Base-by-base conservation (phyloP, 139 green algal species). In the Choricystis sp. region DNA sequence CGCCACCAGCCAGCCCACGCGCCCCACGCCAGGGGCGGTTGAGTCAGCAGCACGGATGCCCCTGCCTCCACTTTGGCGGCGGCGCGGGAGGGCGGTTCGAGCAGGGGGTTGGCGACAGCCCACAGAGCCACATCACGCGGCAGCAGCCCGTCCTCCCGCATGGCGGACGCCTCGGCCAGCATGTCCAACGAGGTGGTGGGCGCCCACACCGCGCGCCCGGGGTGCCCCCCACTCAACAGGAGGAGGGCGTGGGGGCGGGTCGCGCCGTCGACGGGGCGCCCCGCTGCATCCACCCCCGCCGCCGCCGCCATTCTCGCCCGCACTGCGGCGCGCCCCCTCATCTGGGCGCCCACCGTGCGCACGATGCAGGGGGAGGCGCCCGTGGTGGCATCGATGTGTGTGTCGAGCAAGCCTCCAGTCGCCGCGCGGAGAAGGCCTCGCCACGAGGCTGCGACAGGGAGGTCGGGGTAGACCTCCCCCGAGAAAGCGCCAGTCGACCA, bases 41-140 rank as follows among this genome's bases (percentile, higher is more conserved):
- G 85, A 0, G 85, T 92, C 20, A 92, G 57, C 1, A 92, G 60
- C 23, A 80, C 72, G 48, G 78, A 65, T 22, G 83, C 83, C 1
- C 83, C 85, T 14, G 68, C 65, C 4, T 77, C 71, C 0, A 81
- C 61, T 74, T 91, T 82, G n/a, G 57, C 31, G 20, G 25, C n/a
- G 49, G 72, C 56, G 3, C 58, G 55, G 19, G 60, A 25, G 0
- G 78, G 66, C 29, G 69, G 56, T 24, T 62, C 72, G 2, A 62
- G 66, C 57, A 83, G 63, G n/a, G 84, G 84, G 74, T 91, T 91
- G 31, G 77, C 77, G 24, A 88, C 83, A 25, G 78, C 84, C 84
- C 84, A 91, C n/a, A 91, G 66, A 27, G 52, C 52, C 0, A 72
- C 21, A 19, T 57, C 1, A 58, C 69, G 21, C 0, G 79, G 69